Percentiles rank a stretch among this genome's conserved stretches.
These are phyloP conservation scores for Calendula officinalis DNA, from an alignment of 129 eudicot species.

Conservation along the genomic window DNA sequence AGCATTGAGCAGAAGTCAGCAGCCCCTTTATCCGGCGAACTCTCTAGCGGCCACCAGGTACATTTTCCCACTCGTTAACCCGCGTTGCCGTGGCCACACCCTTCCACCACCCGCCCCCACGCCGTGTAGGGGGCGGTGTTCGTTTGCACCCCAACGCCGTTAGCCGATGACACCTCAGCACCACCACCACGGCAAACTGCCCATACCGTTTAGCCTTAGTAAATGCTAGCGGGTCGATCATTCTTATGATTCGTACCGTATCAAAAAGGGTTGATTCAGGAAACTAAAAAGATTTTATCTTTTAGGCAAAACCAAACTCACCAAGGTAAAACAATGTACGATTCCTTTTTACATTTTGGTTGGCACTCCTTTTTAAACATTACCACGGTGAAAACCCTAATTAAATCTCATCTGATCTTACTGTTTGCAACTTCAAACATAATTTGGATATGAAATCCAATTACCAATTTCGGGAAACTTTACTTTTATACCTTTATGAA, in stretches of 20 bases:
- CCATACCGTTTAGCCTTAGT: too few relatives aligned
- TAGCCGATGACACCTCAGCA: too few relatives aligned
- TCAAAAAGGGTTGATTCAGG: conserved; percentile 7
- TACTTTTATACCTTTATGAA: background rate
- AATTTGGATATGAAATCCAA: background rate
- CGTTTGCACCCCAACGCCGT: too few relatives aligned
- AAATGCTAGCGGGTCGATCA: too few relatives aligned
- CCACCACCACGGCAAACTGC: too few relatives aligned
- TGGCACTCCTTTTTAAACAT: conserved; percentile 16
- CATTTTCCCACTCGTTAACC: too few relatives aligned
- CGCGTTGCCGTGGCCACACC: too few relatives aligned
- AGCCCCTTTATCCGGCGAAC: too few relatives aligned
- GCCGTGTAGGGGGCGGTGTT: too few relatives aligned
- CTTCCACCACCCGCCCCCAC: too few relatives aligned
- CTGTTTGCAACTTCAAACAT: conserved; percentile 16
- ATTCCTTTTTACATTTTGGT: conserved; percentile 16
- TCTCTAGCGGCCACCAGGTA: too few relatives aligned
- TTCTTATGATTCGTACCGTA: background rate
- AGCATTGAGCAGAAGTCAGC: too few relatives aligned
- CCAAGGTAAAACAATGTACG: conserved; percentile 12
- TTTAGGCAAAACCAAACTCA: conserved; percentile 2
- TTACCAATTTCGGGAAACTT: conserved; percentile 2
- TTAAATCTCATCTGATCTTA: conserved; percentile 12
- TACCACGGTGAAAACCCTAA: conserved; percentile 16
- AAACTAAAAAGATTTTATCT: background rate